Conservation (phyloP, 73 alveolate genomes). For the Paramecium primaurelia region DNA sequence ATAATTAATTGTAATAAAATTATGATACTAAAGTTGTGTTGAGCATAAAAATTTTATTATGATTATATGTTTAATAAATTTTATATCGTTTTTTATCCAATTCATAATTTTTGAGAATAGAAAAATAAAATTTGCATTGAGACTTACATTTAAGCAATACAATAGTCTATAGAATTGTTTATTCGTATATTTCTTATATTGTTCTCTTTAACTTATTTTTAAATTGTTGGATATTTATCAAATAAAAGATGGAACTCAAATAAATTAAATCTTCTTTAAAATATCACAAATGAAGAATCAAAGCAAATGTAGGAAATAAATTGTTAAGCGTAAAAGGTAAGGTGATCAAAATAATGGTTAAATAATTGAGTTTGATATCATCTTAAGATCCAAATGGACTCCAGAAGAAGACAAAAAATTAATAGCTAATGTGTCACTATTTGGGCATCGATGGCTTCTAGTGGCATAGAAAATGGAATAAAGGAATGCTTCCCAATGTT, state of each 20-base stretch:
- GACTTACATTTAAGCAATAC: background rate
- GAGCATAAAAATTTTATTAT: too few relatives aligned
- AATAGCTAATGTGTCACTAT: background rate
- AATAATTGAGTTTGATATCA: background rate
- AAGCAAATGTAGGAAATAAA: background rate
- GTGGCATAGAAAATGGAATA: background rate
- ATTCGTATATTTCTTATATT: background rate
- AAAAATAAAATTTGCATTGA: too few relatives aligned
- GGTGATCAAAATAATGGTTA: background rate
- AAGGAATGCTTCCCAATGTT: background rate
- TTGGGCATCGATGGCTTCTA: background rate
- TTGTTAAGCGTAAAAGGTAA: background rate
- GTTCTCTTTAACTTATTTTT: background rate
- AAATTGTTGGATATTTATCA: background rate
- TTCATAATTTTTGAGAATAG: too few relatives aligned
- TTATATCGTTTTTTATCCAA: too few relatives aligned
- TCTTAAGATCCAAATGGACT: background rate
- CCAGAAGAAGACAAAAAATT: background rate
- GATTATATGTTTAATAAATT: too few relatives aligned
- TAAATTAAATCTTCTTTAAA: background rate
- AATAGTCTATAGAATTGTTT: background rate
- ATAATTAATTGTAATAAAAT: too few relatives aligned
- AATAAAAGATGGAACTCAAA: background rate
- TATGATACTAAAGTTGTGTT: too few relatives aligned
- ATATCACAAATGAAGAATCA: background rate